These are phyloP conservation scores for Volvox reticuliferus DNA, from an alignment of 139 green algal species.

Conservation along the genomic window DNA sequence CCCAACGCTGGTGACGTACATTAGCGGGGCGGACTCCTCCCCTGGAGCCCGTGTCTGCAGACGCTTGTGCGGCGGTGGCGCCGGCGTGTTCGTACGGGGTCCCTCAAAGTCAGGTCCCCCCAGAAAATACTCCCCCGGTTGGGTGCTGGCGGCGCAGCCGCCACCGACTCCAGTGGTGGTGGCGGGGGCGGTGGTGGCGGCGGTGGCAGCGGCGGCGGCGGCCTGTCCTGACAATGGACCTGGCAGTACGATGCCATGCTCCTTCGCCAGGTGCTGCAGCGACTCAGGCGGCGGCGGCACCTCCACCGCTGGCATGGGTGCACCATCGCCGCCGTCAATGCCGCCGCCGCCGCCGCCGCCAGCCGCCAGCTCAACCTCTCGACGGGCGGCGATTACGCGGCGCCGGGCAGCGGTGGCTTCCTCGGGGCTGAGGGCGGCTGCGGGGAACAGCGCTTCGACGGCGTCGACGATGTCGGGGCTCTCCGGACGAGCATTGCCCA, in stretches of 20 bases:
- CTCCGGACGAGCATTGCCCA: not conserved
- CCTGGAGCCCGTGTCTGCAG: not conserved
- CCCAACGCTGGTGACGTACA: not conserved
- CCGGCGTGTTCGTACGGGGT: not conserved
- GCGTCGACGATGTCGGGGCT: not conserved
- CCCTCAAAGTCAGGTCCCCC: too few relatives aligned
- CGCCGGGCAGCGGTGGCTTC: not conserved
- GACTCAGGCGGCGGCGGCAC: conserved; percentile 27
- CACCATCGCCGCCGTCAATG: not conserved
- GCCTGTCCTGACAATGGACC: not conserved
- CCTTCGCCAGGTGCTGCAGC: conserved; percentile 17
- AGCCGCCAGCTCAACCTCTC: not conserved
- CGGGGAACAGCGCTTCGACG: not conserved
- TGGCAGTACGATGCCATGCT: conserved; percentile 31
- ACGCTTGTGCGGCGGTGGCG: conserved; percentile 15
- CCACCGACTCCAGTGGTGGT: not conserved
- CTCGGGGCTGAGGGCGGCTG: not conserved
- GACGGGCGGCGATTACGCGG: not conserved
- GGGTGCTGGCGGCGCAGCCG: not conserved
- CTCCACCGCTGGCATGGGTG: not conserved
- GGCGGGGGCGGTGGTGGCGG: not conserved
- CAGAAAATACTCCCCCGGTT: too few relatives aligned
- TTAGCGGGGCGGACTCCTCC: not conserved
- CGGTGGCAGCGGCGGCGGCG: not conserved
- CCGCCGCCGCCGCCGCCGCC: not conserved